Conservation (phyloP, 2,329 filamentous ascomycete species). For the Colletotrichum lini region DNA sequence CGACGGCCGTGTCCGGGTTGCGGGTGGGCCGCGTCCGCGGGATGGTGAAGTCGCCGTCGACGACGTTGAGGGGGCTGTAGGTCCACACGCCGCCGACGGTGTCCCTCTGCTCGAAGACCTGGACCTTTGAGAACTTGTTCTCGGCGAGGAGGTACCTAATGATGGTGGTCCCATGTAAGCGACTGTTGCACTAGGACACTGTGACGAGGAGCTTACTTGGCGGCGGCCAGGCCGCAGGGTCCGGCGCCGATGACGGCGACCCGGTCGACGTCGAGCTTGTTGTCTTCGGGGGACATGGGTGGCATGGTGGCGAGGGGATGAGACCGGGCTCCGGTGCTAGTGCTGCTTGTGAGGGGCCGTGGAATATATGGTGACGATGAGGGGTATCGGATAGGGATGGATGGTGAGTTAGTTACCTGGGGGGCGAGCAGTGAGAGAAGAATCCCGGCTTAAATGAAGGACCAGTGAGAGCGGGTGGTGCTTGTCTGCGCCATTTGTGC, state of each 20-base stretch:
- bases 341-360: neutral
- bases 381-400: neutral
- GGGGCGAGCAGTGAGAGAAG: neutral
- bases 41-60: constrained; percentile 44
- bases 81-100: constrained; percentile 81
- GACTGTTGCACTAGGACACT: neutral
- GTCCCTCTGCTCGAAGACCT: constrained; percentile 78
- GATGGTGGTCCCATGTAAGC: neutral
- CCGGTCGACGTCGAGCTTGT: constrained; percentile 54
- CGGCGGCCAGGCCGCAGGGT: constrained; percentile 76
- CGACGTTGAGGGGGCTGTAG: constrained; percentile 60
- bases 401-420: constrained; percentile 1
- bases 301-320: constrained; percentile 40
- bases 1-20: constrained; percentile 60
- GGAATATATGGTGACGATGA: neutral
- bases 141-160: constrained; percentile 78
- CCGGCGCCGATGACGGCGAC: constrained; percentile 83
- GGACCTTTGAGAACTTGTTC: constrained; percentile 72
- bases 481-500: neutral
- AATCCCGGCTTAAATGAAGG: constrained; percentile 18
- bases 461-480: neutral
- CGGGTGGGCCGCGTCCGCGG: constrained; percentile 49
- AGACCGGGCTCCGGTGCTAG: neutral
- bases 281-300: constrained; percentile 39
- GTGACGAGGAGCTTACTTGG: constrained; percentile 48